Base-by-base conservation (phyloP, 1,284 basidiomycete genomes). In the Fomitiporia mediterranea region DNA sequence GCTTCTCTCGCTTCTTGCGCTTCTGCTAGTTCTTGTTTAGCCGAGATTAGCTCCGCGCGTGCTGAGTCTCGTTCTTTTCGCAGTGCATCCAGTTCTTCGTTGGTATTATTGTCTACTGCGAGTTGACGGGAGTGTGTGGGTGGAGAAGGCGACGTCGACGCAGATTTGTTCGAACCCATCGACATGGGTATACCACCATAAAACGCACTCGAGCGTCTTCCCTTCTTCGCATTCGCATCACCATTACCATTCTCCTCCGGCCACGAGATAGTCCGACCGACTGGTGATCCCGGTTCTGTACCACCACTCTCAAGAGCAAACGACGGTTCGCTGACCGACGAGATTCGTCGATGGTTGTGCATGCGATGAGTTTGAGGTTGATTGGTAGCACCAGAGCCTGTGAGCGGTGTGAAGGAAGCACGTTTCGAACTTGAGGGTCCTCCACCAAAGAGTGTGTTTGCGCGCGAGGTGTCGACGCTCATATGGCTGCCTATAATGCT, bases 1-100 rank as follows among this genome's bases (percentile, higher is more conserved):
- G 94, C 94, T 64, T 90, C 83, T 43, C 83, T 78, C 2, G 90
- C 91, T 68, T 97, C 94, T 57, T 82, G 86, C 1, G 86, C 79
- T 64, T 95, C 92, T 27, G 68, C 71, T 21, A 94, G 71, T 59
- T 91, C 86, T 54, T 80, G 76, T 58, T 81, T 80, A 4, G 82
- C 76, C 37, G 78, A 77, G 34, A 85, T 82, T 35, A 96, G 69
- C 55, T 85, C 80, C 15, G 75, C 67, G 61, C 82, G 83, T 49
- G 86, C 62, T 2, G 74, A 63, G 47, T 70, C 70, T 38, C 94
- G 63, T 65, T 94, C 86, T 57, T 77, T 78, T 51, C 81, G 80
- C 38, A 94, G 69, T 9, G 71, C 66, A 46, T 83, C 81, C 4
- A 84, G 57, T 21, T 43, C 39, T 25, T 42, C 37, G 28, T 65